Evolutionary conservation across 31 red algal species (phyloP), one percentile per base, ranked within the genome.

Genomic region (Bonnemaisonia californica): DNA sequence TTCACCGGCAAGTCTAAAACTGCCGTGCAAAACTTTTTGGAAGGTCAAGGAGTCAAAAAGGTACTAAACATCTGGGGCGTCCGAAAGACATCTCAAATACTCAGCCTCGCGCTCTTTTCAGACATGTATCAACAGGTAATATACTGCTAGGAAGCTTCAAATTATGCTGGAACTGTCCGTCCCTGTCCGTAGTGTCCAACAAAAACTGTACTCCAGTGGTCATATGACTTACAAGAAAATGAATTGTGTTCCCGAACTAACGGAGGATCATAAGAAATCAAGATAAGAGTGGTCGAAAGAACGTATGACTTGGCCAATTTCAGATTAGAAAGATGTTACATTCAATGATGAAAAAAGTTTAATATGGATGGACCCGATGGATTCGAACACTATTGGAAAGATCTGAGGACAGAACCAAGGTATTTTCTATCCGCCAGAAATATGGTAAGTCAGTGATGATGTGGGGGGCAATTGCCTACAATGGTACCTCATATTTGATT

Each of bases 281-380:
- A 40, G 70, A 0, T 74, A 1, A 0, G 38, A 74, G 5, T 74
- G 70, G 70, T 0, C 37, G n/a, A 74, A 74, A 23, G 37, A 74
- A 74, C 70, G 55, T 35, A 42, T 54, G 37, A 74, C 70, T 55
- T 74, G 70, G 70, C 4, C 23, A 40, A 5, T 74, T 16, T 47
- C 5, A 54, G 38, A 54, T 55, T 74, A 1, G 70, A 54, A 54
- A 23, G 70, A 74, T 74, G 45, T 74, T 0, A 54, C 55, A 47
- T 54, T 51, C 41, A 54, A 4, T 18, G 70, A 74, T 74, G 70
- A 74, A 42, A 74, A 55, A 74, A 74, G 70, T 74, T 47, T 54
- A 74, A 51, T 54, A 23, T 74, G 22, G 70, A 74, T 55, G 70
- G 1, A 0, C 54, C 70, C n/a, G 70, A 74, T 74, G 38, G 1